Evolutionary conservation across 2,329 filamentous ascomycete species (phyloP).

Genomic region (Biscogniauxia marginata): DNA sequence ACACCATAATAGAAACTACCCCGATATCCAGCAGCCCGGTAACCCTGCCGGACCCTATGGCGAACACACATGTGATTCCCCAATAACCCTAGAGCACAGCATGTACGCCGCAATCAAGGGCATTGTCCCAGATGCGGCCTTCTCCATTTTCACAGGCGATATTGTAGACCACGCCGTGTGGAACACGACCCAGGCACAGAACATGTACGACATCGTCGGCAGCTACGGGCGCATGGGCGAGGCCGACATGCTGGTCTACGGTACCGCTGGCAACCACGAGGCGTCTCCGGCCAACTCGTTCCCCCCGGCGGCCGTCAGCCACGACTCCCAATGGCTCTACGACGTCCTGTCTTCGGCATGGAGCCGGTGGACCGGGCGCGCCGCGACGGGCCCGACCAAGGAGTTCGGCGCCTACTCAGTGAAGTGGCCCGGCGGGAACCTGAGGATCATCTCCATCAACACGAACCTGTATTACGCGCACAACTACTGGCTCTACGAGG

Average conservation of each 20-base stretch:
- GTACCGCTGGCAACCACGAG: slow-evolving; percentile 58
- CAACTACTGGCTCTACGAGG: slow-evolving; percentile 56
- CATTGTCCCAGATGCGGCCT: slow-evolving; percentile 46
- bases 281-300: slow-evolving; percentile 52
- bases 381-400: slow-evolving; percentile 34
- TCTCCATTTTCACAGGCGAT: slow-evolving; percentile 61
- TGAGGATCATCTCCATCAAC: slow-evolving; percentile 59
- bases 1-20: slow-evolving; percentile 40
- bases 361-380: slow-evolving; percentile 45
- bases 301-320: slow-evolving; percentile 39
- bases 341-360: slow-evolving; percentile 46
- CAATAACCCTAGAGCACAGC: slow-evolving; percentile 50
- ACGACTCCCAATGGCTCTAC: slow-evolving; percentile 52
- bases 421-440: slow-evolving; percentile 42
- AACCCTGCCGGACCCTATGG: slow-evolving; percentile 53
- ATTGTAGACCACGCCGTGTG: slow-evolving; percentile 53
- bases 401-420: slow-evolving; percentile 51
- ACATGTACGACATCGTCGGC: slow-evolving; percentile 36
- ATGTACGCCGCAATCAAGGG: slow-evolving; percentile 52
- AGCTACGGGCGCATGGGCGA: slow-evolving; percentile 48
- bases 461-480: slow-evolving; percentile 59
- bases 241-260: slow-evolving; percentile 46
- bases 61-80: slow-evolving; percentile 53
- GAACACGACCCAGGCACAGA: slow-evolving; percentile 39
- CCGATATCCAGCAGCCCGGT: slow-evolving; percentile 45